Conservation (phyloP, 106 monocot species). For the Ottelia alismoides region DNA sequence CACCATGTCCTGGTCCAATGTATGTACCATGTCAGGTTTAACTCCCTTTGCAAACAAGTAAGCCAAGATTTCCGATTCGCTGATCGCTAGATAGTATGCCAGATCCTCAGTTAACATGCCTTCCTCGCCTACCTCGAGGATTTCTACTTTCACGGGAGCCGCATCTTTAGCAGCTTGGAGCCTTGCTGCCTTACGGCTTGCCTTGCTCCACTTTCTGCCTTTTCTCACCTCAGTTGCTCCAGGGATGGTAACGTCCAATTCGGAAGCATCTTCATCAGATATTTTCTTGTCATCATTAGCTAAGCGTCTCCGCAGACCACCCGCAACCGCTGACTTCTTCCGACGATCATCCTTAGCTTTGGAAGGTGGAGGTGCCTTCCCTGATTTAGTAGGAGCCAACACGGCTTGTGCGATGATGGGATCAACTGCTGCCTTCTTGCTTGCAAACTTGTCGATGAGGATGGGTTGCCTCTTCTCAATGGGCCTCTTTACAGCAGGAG, state of each 20-base stretch:
- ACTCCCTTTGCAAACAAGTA: slow-evolving; percentile 64
- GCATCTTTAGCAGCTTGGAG: slow-evolving; percentile 57
- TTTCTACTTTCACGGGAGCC: slow-evolving; percentile 83
- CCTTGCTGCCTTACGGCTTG: slow-evolving; percentile 70
- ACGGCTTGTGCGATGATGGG: slow-evolving; percentile 42
- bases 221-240: slow-evolving; percentile 40
- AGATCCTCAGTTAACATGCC: slow-evolving; percentile 78
- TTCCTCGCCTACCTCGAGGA: slow-evolving; percentile 86
- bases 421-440: slow-evolving; percentile 52
- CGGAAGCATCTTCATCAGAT: slow-evolving; percentile 37
- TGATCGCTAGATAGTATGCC: slow-evolving; percentile 62
- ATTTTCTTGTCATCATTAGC: slow-evolving; percentile 22
- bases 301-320: slow-evolving; percentile 42
- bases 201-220: slow-evolving; percentile 83
- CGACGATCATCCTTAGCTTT: slow-evolving; percentile 66
- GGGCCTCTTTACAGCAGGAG: slow-evolving; percentile 24
- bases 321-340: slow-evolving; percentile 32
- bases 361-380: slow-evolving; percentile 31
- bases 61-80: slow-evolving; percentile 53
- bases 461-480: slow-evolving; percentile 60
- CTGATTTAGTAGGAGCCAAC: slow-evolving; percentile 50
- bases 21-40: slow-evolving; percentile 44
- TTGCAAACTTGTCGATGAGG: slow-evolving; percentile 78
- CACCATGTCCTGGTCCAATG: slow-evolving; percentile 75
- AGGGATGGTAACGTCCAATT: slow-evolving; percentile 54